Evolutionary conservation across 176 grass and related monocot genomes (phyloP).

Genomic region (Oryza longistaminata): DNA sequence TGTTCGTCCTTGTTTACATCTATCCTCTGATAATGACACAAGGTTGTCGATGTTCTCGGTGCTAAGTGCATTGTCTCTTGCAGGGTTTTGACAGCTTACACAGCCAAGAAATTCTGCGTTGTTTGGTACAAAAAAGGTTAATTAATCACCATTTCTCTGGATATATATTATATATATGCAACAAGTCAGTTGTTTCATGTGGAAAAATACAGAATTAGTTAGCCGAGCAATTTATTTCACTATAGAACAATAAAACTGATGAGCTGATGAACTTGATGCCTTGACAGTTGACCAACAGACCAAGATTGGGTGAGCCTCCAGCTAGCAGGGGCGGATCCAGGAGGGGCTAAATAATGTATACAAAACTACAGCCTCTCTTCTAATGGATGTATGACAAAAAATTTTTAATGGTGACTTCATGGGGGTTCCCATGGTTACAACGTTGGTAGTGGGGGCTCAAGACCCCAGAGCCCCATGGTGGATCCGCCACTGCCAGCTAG

Average conservation of each 20-base stretch:
- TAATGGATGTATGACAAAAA: too few relatives aligned
- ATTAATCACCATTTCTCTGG: neutral
- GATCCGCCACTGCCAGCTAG: neutral
- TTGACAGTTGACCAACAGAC: neutral
- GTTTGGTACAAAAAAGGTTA: neutral
- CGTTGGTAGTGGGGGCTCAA: too few relatives aligned
- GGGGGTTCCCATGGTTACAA: too few relatives aligned
- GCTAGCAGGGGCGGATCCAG: too few relatives aligned
- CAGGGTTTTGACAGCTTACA: conserved; percentile 43
- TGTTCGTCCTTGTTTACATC: conserved; percentile 51
- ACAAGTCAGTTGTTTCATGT: neutral
- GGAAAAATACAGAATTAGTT: neutral
- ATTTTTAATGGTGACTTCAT: too few relatives aligned
- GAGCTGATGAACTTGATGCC: neutral
- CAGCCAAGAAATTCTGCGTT: neutral
- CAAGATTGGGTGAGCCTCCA: neutral
- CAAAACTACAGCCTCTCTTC: too few relatives aligned
- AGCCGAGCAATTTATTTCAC: neutral
- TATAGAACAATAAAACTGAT: neutral
- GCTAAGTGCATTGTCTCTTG: conserved; percentile 23
- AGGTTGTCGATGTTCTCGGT: conserved; percentile 53
- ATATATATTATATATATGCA: neutral
- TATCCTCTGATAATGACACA: conserved; percentile 47
- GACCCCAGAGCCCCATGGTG: too few relatives aligned
- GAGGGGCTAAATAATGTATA: too few relatives aligned